Base-by-base conservation (phyloP, 1,139 yeast species). In the Diutina sp. region DNA sequence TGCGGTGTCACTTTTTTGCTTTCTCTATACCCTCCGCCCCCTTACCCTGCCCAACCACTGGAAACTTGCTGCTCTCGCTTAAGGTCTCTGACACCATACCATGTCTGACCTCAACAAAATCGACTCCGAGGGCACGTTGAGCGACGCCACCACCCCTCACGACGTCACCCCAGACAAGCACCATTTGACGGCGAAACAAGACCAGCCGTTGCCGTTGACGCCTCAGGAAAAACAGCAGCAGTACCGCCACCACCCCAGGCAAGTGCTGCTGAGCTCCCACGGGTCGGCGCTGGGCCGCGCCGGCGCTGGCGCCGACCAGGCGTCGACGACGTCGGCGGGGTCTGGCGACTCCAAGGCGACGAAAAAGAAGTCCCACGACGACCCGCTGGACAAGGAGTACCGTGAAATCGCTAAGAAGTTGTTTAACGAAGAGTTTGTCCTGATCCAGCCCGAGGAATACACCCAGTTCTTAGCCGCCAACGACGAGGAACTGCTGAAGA, bases 381-480 rank as follows among this genome's bases (percentile, higher is more conserved):
- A 50, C 18, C 53, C 53, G 6, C 32, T 38, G 16, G 53, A 50
- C 28, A 50, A 50, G 51, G 72, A 68, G 54, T 63, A 64, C 58
- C 58, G 62, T 18, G 74, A 71, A 8, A 74, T 73, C 50, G 79
- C 79, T n/a, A 50, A 51, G 14, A 70, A 72, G 59, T 65, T 76
- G 41, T 75, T 66, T 63, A 62, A 69, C 30, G 79, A 74, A 59
- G 72, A 73, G 56, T 76, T 76, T 60, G 74, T 74, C 6, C 71
- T 77, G 47, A 72, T 77, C 54, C 71, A 70, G 58, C 79, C 79
- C 1, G 78, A 75, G 59, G 80, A 77, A 60, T 76, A 76, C 60
- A 74, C 77, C 51, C 79, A 74, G 63, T 75, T 72, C 58, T 63
- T 77, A 50, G 78, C 80, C 3, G 70, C 74, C 28, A 71, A 64